Conservation (phyloP, 148 eudicot species). For the Persicaria maculosa region DNA sequence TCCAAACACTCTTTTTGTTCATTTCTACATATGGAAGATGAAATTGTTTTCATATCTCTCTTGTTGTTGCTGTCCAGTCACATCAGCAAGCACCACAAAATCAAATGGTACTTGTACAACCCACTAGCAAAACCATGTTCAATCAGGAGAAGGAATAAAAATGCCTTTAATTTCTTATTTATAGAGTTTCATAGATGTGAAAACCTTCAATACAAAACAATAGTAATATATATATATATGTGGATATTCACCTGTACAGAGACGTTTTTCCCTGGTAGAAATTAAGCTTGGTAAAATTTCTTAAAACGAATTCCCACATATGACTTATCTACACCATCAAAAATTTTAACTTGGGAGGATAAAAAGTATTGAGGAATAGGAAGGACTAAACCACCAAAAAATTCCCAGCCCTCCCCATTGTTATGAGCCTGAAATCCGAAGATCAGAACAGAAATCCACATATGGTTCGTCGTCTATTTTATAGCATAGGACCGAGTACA, state of each 20-base stretch:
- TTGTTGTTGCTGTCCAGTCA: slow-evolving; percentile 6
- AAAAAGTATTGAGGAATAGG: slow-evolving; percentile 4
- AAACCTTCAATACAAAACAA: slow-evolving; percentile 11
- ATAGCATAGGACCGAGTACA: slow-evolving; percentile 78
- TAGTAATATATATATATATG: slow-evolving; percentile 5
- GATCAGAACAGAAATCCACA: slow-evolving; percentile 2
- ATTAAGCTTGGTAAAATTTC: not conserved
- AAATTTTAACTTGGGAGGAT: not conserved
- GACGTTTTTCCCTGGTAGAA: slow-evolving; percentile 6
- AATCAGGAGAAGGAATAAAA: not conserved
- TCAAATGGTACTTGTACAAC: not conserved
- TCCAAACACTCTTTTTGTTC: slow-evolving; percentile 13
- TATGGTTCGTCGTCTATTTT: slow-evolving; percentile 24
- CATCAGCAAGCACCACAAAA: slow-evolving; percentile 5
- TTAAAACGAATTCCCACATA: slow-evolving; percentile 7
- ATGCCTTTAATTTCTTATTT: slow-evolving; percentile 6
- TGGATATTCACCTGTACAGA: slow-evolving; percentile 12
- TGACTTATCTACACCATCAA: slow-evolving; percentile 14
- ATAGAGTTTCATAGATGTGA: not conserved
- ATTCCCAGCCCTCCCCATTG: slow-evolving; percentile 26
- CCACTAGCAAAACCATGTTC: slow-evolving; percentile 4
- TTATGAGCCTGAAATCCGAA: slow-evolving; percentile 19
- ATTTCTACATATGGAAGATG: not conserved
- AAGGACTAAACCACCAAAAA: slow-evolving; percentile 14
- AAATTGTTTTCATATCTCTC: not conserved